Base-by-base conservation (phyloP, 2,329 filamentous ascomycete genomes). In the Fusarium xyrophilum region DNA sequence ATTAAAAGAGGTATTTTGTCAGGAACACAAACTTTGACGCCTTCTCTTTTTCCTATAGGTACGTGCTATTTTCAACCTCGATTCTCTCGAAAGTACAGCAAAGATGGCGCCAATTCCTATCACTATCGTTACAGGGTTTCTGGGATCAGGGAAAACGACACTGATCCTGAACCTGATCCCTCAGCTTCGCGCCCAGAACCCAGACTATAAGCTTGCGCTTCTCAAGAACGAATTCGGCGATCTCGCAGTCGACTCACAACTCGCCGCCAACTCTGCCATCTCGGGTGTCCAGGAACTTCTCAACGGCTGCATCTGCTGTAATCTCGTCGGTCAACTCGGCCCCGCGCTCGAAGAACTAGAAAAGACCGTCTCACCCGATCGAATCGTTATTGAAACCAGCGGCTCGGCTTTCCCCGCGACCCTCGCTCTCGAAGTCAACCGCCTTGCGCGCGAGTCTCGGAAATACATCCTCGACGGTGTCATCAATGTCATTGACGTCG, bases 211-310 rank as follows among this genome's bases (percentile, higher is more conserved):
- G 60, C 91, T 99, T 69, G 96, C 95, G 4, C 89, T 99, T 19
- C 87, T 99, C 57, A 99, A 99, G 79, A 99, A 99, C 81, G 96
- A 99, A 82, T 98, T 97, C 79, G 96, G 96, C 76, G 94, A 98
- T 78, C 82, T 99, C 42, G 94, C 93, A 36, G 86, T 99, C 77
- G 96, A 99, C 83, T 96, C 92, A 3, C 92, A 97, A 78, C 90
- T 99, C 32, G 95, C 96, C 19, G 85, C 91, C 1, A 91, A 91
- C 17, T 88, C 88, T 51, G 89, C 94, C 67, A 93, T 99, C 71
- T 91, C 93, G 2, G 95, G 93, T 57, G 94, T 97, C 7, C 91
- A 92, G 73, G 96, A 99, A 80, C 86, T 99, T 2, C 89, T 99
- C 56, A 97, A 97, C 78, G 96, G 95, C 70, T 98, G 96, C 82